A percentile compares a stretch with the other conserved stretches of the same genome.
phyloP scores from a whole-genome alignment of 2,329 filamentous ascomycete species.

The Stagonosporopsis tanaceti region DNA sequence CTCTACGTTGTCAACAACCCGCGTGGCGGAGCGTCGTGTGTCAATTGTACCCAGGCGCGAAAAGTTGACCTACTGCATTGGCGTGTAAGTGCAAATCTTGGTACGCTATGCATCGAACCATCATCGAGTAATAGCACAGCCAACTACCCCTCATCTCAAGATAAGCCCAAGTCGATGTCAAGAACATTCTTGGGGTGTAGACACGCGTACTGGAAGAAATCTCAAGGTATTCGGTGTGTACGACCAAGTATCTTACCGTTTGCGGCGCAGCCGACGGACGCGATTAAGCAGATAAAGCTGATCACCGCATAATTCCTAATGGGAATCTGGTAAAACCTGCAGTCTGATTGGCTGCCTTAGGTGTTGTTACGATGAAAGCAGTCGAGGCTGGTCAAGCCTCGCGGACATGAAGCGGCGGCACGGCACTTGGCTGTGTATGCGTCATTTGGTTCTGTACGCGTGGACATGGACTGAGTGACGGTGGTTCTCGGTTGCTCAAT shows the following conservation, averaged over 20 bases:
- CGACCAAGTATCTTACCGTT: background rate
- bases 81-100: conserved; percentile 2
- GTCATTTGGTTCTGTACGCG: conserved; percentile 12
- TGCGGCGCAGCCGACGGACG: background rate
- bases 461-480: background rate
- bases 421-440: conserved; percentile 10
- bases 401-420: conserved; percentile 5
- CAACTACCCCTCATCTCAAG: conserved; percentile 6
- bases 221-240: background rate
- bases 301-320: background rate
- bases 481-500: background rate
- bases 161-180: background rate
- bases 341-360: background rate
- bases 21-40: conserved; percentile 10
- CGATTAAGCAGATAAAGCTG: background rate
- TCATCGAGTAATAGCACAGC: background rate
- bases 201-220: background rate
- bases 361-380: conserved; percentile 6
- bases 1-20: conserved; percentile 3
- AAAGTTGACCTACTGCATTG: conserved; percentile 9
- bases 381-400: background rate
- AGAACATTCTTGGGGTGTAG: background rate
- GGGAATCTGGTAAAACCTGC: background rate
- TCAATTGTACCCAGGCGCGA: conserved; percentile 12
- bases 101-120: conserved; percentile 4